Conservation (phyloP, 2,329 filamentous ascomycete species). For the Beauveria rudraprayagi region DNA sequence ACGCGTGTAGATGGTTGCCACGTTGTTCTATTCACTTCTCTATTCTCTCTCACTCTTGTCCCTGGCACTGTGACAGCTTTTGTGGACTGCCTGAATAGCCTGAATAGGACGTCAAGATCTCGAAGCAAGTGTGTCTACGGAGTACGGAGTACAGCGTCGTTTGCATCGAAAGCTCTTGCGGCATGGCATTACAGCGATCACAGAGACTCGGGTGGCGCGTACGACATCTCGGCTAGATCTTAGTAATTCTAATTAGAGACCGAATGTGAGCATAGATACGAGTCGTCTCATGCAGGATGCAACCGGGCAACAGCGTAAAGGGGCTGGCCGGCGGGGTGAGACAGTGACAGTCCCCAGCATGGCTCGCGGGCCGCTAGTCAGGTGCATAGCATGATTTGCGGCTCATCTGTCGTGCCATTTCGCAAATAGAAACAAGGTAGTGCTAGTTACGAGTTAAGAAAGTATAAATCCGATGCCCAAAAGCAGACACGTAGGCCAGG, state of each 20-base stretch:
- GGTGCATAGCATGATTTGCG: background rate
- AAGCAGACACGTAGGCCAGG: background rate
- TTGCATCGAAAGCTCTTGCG: background rate
- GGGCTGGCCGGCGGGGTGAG: background rate
- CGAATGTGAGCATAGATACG: background rate
- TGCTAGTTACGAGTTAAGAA: background rate
- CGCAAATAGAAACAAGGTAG: background rate
- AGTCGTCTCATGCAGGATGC: too few species aligned
- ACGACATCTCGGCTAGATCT: background rate
- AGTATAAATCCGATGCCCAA: background rate
- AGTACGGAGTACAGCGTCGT: background rate
- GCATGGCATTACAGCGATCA: background rate
- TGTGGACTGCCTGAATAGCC: background rate
- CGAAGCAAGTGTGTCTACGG: background rate
- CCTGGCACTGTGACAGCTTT: background rate
- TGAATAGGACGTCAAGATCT: background rate
- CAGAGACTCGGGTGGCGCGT: background rate
- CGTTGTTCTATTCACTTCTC: background rate
- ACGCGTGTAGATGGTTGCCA: background rate
- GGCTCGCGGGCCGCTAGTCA: too few species aligned
- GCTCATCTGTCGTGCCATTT: background rate
- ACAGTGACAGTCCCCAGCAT: background rate
- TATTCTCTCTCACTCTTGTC: background rate
- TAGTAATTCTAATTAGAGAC: background rate
- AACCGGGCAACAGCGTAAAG: background rate